Evolutionary conservation across 768 basidiomycete genomes (phyloP), one percentile per base, ranked within the genome.

Genomic region (Boletus sp.): DNA sequence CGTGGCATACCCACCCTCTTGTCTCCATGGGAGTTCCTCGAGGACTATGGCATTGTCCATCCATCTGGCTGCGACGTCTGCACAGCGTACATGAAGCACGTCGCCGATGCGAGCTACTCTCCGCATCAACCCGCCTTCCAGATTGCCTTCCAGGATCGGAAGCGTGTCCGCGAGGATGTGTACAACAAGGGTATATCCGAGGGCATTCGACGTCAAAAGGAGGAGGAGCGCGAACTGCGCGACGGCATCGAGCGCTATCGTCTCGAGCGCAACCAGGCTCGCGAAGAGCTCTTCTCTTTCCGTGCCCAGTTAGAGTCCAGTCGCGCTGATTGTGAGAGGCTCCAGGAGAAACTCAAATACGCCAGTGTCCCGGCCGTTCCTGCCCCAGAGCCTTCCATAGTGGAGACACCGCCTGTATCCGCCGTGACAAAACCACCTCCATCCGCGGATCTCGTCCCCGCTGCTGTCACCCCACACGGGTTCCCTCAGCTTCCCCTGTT

Each of bases 11-110:
- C 70, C 8, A 70, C 70, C 4, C 71, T 70, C 23, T 50, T 70
- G 34, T 71, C 73, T 2, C 65, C 71, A 7, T 77, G 75, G 75
- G 73, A 74, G 64, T 71, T 64, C 64, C 66, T 75, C 55, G 67
- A 73, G 15, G 67, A 68, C 58, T 74, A 71, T 51, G 75, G 75
- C 25, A 66, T 77, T 35, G 70, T 77, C 3, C 75, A 77, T 46
- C 67, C 70, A 6, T 67, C 71, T 1, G 76, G 71, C 55, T 77
- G 75, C 61, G 67, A 65, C 19, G 62, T 67, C 14, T 77, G 75
- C 55, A 56, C 69, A 7, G 63, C 67, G 11, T 77, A 76, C 59
- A 75, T 73, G 68, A 68, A 71, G 49, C 75, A 77, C 54, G 62
- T 75, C 55, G 69, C 71, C 13, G 74, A 73, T 49, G 73, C 74